Evolutionary conservation across 2,329 filamentous ascomycete genomes (phyloP).

Genomic region (Penicillium nordicum): DNA sequence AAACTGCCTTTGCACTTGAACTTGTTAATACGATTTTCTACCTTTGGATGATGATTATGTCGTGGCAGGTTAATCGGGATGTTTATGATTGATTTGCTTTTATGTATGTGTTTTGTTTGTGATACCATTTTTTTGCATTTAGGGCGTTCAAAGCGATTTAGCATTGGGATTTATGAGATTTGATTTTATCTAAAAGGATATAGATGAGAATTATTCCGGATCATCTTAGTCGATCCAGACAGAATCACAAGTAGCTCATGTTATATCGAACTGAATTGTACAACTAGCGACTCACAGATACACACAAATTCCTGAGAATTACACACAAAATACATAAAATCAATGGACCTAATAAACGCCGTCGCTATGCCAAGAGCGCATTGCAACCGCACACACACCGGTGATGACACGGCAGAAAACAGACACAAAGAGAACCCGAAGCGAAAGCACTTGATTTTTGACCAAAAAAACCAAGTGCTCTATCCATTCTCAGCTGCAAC

Average conservation of each 20-base stretch:
- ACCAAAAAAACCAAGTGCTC: neutral
- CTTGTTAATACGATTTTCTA: constrained; percentile 62
- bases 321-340: neutral
- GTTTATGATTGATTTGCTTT: constrained; percentile 21
- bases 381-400: constrained; percentile 21
- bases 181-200: neutral
- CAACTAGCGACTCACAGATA: neutral
- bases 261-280: neutral
- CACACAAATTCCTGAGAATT: constrained; percentile 1
- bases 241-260: neutral
- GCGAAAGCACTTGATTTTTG: neutral
- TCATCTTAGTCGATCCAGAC: neutral
- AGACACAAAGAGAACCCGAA: constrained; percentile 2
- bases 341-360: constrained; percentile 20
- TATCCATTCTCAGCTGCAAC: constrained; percentile 33
- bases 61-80: constrained; percentile 50
- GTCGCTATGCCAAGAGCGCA: constrained; percentile 33
- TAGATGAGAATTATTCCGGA: neutral
- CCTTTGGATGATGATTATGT: constrained; percentile 65
- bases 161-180: neutral
- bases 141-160: constrained; percentile 5
- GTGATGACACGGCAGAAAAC: constrained; percentile 1
- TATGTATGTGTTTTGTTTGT: neutral
- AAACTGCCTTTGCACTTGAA: constrained; percentile 61
- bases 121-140: constrained; percentile 8